Conservation (phyloP, 305 asterid genomes). For the Plantago lanceolata region DNA sequence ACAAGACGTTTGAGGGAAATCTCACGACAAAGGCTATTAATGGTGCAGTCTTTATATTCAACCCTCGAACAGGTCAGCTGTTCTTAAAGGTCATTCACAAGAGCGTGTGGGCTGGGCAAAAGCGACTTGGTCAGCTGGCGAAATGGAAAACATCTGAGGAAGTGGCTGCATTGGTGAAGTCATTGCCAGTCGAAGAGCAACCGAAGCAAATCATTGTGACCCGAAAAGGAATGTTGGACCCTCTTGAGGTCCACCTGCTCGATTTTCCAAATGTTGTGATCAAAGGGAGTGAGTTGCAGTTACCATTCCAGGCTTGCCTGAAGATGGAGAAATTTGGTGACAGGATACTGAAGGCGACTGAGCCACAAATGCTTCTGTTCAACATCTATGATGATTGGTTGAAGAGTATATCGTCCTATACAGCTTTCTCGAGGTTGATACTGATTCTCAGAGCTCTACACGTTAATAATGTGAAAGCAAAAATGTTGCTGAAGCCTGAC, state of each 20-base stretch:
- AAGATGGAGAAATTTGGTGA: slow-evolving; percentile 98
- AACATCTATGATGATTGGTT: slow-evolving; percentile 97
- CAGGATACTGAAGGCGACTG: slow-evolving; percentile 88
- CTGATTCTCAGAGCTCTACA: slow-evolving; percentile 91
- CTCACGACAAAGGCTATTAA: slow-evolving; percentile 93
- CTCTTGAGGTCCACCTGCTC: slow-evolving; percentile 92
- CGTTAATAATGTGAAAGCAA: slow-evolving; percentile 92
- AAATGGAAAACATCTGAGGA: slow-evolving; percentile 99
- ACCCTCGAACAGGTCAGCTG: slow-evolving; percentile 93
- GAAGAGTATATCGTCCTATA: slow-evolving; percentile 88
- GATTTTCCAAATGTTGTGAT: slow-evolving; percentile 95
- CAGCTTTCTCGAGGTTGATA: slow-evolving; percentile 92
- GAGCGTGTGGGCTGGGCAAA: slow-evolving; percentile 99
- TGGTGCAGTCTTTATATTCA: slow-evolving; percentile 95
- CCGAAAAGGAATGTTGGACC: slow-evolving; percentile 98
- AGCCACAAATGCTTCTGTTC: slow-evolving; percentile 96
- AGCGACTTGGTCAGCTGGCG: slow-evolving; percentile 94
- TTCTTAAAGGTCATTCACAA: slow-evolving; percentile 96
- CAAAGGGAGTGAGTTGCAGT: slow-evolving; percentile 95
- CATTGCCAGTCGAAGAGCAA: slow-evolving; percentile 96
- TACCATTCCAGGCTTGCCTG: slow-evolving; percentile 98
- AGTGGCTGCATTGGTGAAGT: slow-evolving; percentile 93
- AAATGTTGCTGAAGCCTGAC: slow-evolving; percentile 96
- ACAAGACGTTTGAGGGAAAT: slow-evolving; percentile 97
- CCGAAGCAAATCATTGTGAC: slow-evolving; percentile 95